Conservation (phyloP, 805 yeast species). For the Candida sonorensis region DNA sequence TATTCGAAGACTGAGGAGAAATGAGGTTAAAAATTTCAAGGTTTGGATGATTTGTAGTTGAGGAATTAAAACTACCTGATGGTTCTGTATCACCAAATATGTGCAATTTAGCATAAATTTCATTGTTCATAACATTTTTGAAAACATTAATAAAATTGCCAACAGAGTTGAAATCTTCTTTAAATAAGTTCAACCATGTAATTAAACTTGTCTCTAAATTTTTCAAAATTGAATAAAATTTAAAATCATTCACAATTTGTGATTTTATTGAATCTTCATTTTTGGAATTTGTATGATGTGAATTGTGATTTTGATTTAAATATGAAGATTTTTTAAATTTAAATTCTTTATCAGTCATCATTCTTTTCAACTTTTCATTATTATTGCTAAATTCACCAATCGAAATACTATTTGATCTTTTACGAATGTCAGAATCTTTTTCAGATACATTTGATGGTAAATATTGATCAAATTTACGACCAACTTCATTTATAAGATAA, state of each 20-base stretch:
- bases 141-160: conserved; percentile 9
- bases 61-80: conserved; percentile 1
- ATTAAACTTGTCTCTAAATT: conserved; percentile 21
- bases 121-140: conserved; percentile 11
- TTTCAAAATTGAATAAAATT: conserved; percentile 18
- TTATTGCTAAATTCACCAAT: conserved; percentile 23
- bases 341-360: too few species aligned
- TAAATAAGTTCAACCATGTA: conserved; percentile 20
- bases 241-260: conserved; percentile 17
- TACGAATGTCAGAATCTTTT: conserved; percentile 6
- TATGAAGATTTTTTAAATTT: too few species aligned
- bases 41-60: conserved; percentile 6
- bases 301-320: too few species aligned
- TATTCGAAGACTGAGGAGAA: conserved; percentile 6
- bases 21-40: conserved; percentile 14
- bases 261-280: conserved; percentile 15
- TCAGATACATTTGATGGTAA: conserved; percentile 1
- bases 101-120: conserved; percentile 14
- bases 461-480: conserved; percentile 11
- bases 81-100: conserved; percentile 4
- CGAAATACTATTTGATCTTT: conserved; percentile 20
- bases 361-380: conserved; percentile 18
- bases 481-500: conserved; percentile 22
- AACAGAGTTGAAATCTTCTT: conserved; percentile 7
- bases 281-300: too few species aligned